Conservation (phyloP, 1,284 basidiomycete species). For the Porodaedalea pini region DNA sequence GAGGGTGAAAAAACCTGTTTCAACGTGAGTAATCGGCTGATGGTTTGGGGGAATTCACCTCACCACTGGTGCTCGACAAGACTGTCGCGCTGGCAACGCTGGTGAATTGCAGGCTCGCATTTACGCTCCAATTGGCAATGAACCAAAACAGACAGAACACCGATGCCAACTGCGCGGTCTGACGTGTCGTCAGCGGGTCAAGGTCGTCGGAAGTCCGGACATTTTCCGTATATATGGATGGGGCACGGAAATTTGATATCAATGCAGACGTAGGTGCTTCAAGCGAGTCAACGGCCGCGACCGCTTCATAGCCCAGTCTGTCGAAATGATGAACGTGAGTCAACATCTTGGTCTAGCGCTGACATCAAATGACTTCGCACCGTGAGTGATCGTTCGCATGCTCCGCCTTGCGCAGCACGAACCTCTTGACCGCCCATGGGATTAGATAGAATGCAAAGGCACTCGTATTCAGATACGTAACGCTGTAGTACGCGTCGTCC, state of each 20-base stretch:
- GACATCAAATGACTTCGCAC: conserved; percentile 10
- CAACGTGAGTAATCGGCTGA: conserved; percentile 1
- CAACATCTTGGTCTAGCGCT: background rate
- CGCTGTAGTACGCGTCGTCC: conserved; percentile 37
- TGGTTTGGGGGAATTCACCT: conserved; percentile 29
- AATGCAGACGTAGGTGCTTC: conserved; percentile 18
- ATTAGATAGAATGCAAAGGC: conserved; percentile 89
- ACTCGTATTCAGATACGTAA: conserved; percentile 87
- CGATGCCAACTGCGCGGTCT: conserved; percentile 76
- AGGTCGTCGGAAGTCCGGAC: conserved; percentile 24
- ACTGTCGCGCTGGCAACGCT: conserved; percentile 91
- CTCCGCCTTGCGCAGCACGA: conserved; percentile 25
- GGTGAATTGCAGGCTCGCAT: conserved; percentile 78
- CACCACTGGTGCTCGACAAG: conserved; percentile 84
- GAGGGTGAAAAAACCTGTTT: conserved; percentile 89
- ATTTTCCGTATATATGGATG: conserved; percentile 22
- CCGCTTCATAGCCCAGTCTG: conserved; percentile 18
- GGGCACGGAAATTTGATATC: conserved; percentile 15
- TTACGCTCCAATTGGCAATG: conserved; percentile 86
- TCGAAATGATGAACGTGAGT: conserved; percentile 3
- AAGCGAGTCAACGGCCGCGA: conserved; percentile 13
- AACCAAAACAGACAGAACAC: conserved; percentile 88
- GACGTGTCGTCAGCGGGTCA: conserved; percentile 55
- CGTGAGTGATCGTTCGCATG: conserved; percentile 10
- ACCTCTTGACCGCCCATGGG: conserved; percentile 53